phyloP scores from a whole-genome alignment of 164 flowering plant species.

The Annona squamosa region DNA sequence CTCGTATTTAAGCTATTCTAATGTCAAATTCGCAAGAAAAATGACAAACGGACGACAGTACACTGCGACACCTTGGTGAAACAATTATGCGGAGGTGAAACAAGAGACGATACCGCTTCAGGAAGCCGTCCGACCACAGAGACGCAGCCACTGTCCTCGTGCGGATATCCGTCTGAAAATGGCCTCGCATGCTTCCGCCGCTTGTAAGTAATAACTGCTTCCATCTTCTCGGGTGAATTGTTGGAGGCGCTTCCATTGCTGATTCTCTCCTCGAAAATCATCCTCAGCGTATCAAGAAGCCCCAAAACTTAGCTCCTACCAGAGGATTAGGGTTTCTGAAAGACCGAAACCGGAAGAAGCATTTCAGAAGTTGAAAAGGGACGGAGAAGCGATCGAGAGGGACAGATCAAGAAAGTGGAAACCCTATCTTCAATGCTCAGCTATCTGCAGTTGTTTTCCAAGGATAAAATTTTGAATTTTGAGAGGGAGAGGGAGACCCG shows the following conservation, averaged over 20 bases:
- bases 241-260: background rate
- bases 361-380: background rate
- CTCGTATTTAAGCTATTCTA: background rate
- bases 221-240: background rate
- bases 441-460: background rate
- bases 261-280: background rate
- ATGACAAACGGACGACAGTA: background rate
- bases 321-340: background rate
- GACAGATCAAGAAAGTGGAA: background rate
- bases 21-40: background rate
- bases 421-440: background rate
- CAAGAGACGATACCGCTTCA: background rate
- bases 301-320: background rate
- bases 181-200: constrained; percentile 3
- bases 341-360: background rate
- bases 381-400: background rate
- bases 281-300: background rate
- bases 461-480: background rate
- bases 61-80: background rate
- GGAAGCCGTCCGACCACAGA: background rate
- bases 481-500: background rate
- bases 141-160: background rate
- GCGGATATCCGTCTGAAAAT: background rate
- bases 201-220: constrained; percentile 9
- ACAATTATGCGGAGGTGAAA: background rate